Evolutionary conservation across 2,329 filamentous ascomycete genomes (phyloP).

Genomic region (Hypoxylon sp.): DNA sequence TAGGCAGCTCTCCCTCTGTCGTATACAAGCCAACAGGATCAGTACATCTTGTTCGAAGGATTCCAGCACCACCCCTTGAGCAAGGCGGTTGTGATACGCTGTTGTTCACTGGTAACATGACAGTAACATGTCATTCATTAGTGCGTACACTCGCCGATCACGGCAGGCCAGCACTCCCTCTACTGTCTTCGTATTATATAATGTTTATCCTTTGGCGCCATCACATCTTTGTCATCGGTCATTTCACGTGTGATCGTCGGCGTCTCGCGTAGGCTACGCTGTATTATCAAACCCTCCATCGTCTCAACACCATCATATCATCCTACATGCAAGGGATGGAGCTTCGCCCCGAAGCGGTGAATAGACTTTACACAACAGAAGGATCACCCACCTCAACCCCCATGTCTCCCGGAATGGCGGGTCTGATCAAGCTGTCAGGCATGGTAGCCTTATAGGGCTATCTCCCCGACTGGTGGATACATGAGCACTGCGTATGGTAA

Average conservation of each 20-base stretch:
- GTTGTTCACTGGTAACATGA: constrained; percentile 8
- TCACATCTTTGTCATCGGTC: constrained; percentile 23
- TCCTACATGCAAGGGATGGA: constrained; percentile 6
- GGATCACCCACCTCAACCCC: constrained; percentile 18
- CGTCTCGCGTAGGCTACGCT: constrained; percentile 14
- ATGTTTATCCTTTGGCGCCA: constrained; percentile 24
- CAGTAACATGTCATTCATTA: constrained; percentile 7
- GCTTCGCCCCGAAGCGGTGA: constrained; percentile 32
- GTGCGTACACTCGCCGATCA: constrained; percentile 16
- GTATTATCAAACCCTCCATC: constrained; percentile 3
- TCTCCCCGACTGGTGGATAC: constrained; percentile 4
- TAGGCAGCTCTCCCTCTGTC: neutral
- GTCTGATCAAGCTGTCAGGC: constrained; percentile 3
- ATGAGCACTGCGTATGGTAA: constrained; percentile 22
- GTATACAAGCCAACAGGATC: neutral
- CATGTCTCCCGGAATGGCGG: constrained; percentile 24
- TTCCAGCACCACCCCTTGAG: neutral
- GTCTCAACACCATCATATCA: constrained; percentile 12
- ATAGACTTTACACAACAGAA: constrained; percentile 32
- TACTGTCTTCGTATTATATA: constrained; percentile 17
- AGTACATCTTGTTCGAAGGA: neutral
- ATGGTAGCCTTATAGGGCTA: constrained; percentile 10
- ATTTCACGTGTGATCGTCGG: constrained; percentile 27
- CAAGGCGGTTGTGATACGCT: constrained; percentile 11
- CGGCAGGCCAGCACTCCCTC: constrained; percentile 13